Evolutionary conservation across 805 yeast genomes (phyloP), one percentile per base, ranked within the genome.

Genomic region (Candida khao-thaluensis): DNA sequence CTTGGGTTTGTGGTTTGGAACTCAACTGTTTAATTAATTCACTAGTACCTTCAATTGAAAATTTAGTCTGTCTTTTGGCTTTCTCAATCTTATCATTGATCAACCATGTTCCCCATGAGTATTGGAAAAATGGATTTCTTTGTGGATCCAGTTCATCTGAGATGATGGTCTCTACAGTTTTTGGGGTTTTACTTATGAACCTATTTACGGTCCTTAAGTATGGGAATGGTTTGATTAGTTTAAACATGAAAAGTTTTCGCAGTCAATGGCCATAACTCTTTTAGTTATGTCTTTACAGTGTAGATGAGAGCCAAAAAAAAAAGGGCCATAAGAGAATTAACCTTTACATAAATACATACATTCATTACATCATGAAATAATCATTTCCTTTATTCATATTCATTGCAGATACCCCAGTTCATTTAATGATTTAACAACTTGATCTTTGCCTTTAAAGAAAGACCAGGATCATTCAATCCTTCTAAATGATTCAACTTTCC

Each of bases 51-150:
- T 80, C 81, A 37, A 93, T 72, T 2, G 93, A 82, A 61, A 91
- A 91, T 47, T 72, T 74, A 15, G 97, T 91, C 41, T 75, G 76
- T 62, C 99, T 79, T 50, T 78, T 79, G 11, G 72, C 78, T 54
- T 86, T 84, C 58, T 93, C 90, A 22, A 61, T 62, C 40, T 71
- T 74, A 57, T 93, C 96, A 56, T 91, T 78, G 47, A 73, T 77
- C 52, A 90, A 66, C 98, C 98, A 91, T 5, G 95, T 76, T 34
- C 99, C 99, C 95, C 98, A 91, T 2, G 93, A 72, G 58, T 89
- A 91, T 51, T 84, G 79, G 70, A 87, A 91, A 54, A 93, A 86
- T 30, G 78, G 71, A 40, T 74, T 76, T 37, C 90, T 73, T 35
- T 78, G 66, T 8, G 88, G 87, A 54, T 84, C 90, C 27, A 70